A percentile compares a stretch with the other conserved stretches of the same genome.
These are phyloP conservation scores for Waltergamsia citrina DNA, from an alignment of 2,329 filamentous ascomycete genomes.

Conservation along the genomic window DNA sequence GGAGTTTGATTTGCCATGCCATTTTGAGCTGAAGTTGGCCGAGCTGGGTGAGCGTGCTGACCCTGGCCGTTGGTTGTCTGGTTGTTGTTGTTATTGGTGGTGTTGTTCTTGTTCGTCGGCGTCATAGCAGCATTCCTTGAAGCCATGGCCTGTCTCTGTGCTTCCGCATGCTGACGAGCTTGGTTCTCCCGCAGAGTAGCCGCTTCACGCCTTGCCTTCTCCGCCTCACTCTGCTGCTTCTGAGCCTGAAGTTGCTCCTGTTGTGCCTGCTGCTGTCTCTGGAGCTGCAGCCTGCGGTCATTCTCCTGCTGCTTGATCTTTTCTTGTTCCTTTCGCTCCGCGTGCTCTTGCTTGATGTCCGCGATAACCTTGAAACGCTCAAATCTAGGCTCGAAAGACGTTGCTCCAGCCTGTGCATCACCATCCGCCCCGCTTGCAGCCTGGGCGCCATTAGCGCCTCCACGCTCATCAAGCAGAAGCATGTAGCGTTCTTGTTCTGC, in stretches of 20 bases:
- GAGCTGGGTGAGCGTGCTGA: slow-evolving; percentile 12
- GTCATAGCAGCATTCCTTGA: slow-evolving; percentile 16
- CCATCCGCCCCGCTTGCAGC: slow-evolving; percentile 52
- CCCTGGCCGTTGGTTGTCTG: slow-evolving; percentile 17
- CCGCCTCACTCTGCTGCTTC: slow-evolving; percentile 31
- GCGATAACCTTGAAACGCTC: slow-evolving; percentile 88
- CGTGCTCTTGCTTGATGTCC: slow-evolving; percentile 69
- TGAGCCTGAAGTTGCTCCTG: slow-evolving; percentile 37
- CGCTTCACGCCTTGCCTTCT: slow-evolving; percentile 27
- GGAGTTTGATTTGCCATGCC: not conserved
- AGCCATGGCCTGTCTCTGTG: slow-evolving; percentile 21
- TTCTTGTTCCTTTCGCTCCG: slow-evolving; percentile 68
- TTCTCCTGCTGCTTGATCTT: slow-evolving; percentile 58
- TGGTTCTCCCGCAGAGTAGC: slow-evolving; percentile 23
- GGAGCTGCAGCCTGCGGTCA: slow-evolving; percentile 40
- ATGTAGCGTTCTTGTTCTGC: slow-evolving; percentile 87
- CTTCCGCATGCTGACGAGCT: slow-evolving; percentile 20
- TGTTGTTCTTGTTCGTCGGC: slow-evolving; percentile 9
- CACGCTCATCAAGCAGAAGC: slow-evolving; percentile 82
- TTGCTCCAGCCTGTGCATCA: slow-evolving; percentile 61
- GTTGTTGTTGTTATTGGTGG: slow-evolving; percentile 13
- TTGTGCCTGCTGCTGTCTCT: slow-evolving; percentile 27
- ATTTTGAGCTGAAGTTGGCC: slow-evolving; percentile 22
- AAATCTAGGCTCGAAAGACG: slow-evolving; percentile 78
- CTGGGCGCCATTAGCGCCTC: slow-evolving; percentile 47